These are phyloP conservation scores for Apiospora hydei DNA, from an alignment of 2,329 filamentous ascomycete species.

Conservation along the genomic window DNA sequence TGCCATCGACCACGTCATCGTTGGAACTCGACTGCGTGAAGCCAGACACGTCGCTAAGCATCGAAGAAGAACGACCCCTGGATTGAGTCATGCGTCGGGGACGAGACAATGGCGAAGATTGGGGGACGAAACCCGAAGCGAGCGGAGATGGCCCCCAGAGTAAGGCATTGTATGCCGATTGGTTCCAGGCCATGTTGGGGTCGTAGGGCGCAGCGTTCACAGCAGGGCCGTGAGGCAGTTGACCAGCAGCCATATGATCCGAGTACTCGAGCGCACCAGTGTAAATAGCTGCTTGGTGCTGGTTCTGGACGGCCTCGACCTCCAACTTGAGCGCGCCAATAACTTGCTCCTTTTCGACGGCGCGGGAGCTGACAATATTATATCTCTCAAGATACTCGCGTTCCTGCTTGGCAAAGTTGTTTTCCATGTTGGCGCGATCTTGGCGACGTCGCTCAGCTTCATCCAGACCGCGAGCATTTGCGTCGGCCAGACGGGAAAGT, in stretches of 20 bases:
- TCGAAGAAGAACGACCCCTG: conserved; percentile 68
- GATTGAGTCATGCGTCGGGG: conserved; percentile 43
- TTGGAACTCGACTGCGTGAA: conserved; percentile 69
- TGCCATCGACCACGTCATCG: conserved; percentile 43
- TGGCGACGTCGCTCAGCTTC: conserved; percentile 67
- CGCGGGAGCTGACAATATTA: conserved; percentile 44
- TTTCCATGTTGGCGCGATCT: conserved; percentile 55
- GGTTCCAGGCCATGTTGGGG: conserved; percentile 41
- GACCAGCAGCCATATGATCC: conserved; percentile 36
- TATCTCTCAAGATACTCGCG: conserved; percentile 51
- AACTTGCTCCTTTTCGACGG: conserved; percentile 50
- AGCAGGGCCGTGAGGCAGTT: conserved; percentile 24
- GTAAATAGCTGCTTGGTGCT: conserved; percentile 41
- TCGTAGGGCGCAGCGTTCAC: conserved; percentile 36
- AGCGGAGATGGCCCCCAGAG: conserved; percentile 45
- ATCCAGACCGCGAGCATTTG: conserved; percentile 69
- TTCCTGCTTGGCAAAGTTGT: conserved; percentile 55
- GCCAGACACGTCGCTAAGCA: conserved; percentile 72
- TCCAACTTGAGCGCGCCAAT: conserved; percentile 48
- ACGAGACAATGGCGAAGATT: conserved; percentile 43
- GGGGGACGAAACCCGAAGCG: conserved; percentile 47
- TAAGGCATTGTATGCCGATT: conserved; percentile 42
- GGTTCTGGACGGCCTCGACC: conserved; percentile 45
- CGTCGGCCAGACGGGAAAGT: conserved; percentile 72
- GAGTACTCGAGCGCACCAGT: conserved; percentile 42